Conservation (phyloP, 1,284 basidiomycete genomes). For the Farysia itapuensis region DNA sequence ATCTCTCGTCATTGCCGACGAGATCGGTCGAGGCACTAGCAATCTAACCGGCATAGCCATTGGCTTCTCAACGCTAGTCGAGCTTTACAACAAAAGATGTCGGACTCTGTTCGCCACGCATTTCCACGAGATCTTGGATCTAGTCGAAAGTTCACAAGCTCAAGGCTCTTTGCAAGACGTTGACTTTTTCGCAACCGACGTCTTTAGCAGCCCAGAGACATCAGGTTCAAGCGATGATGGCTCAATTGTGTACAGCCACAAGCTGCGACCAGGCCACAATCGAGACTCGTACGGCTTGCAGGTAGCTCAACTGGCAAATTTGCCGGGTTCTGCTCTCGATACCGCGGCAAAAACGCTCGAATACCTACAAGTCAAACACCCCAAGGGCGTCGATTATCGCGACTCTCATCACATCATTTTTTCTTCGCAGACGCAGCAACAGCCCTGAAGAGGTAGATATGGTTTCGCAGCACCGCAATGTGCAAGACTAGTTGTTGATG, state of each 20-base stretch:
- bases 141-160: conserved; percentile 60
- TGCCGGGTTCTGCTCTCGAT: conserved; percentile 70
- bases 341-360: conserved; percentile 64
- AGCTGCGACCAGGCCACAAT: conserved; percentile 79
- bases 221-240: neutral
- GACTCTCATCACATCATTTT: neutral
- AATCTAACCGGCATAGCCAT: conserved; percentile 88
- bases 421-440: neutral
- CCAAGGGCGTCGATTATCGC: neutral
- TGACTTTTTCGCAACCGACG: conserved; percentile 83
- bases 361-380: conserved; percentile 9
- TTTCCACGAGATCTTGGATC: conserved; percentile 87
- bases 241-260: conserved; percentile 83
- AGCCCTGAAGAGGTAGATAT: neutral
- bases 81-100: conserved; percentile 77
- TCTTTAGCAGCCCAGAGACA: conserved; percentile 57
- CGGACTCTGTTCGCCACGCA: conserved; percentile 92
- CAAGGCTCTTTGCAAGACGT: conserved; percentile 59
- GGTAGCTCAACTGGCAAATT: conserved; percentile 82
- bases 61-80: conserved; percentile 84
- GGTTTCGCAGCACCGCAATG: too few species aligned
- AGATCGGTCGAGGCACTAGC: conserved; percentile 92
- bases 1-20: conserved; percentile 61
- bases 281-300: conserved; percentile 88
- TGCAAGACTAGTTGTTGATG: neutral